These are phyloP conservation scores for Kwoniella bestiolae DNA, from an alignment of 768 basidiomycete genomes.

Conservation along the genomic window DNA sequence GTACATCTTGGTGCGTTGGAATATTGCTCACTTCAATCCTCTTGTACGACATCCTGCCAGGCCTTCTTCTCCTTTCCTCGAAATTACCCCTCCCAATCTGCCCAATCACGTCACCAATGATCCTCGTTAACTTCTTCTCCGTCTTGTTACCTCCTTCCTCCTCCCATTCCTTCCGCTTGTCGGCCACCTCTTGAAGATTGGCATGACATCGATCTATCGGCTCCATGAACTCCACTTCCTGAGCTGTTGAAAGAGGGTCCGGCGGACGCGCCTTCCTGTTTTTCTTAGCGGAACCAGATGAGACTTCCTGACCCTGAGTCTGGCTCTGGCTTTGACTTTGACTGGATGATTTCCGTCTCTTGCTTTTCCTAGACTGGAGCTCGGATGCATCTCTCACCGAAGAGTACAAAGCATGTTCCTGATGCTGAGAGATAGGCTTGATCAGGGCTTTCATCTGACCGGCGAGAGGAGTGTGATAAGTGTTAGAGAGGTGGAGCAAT, in stretches of 20 bases:
- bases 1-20: background rate
- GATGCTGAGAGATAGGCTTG: background rate
- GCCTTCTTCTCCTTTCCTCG: constrained; percentile 13
- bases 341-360: background rate
- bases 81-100: constrained; percentile 30
- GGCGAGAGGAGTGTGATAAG: constrained; percentile 5
- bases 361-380: background rate
- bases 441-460: background rate
- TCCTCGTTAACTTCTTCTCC: constrained; percentile 17
- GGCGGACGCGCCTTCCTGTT: background rate
- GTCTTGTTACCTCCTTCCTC: background rate
- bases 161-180: constrained; percentile 9
- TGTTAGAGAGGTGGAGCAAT: constrained; percentile 21
- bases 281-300: background rate
- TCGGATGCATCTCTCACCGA: background rate
- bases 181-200: background rate
- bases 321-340: background rate
- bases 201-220: background rate
- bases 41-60: constrained; percentile 23
- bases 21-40: constrained; percentile 24
- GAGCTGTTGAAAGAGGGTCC: background rate
- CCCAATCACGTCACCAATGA: constrained; percentile 28
- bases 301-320: background rate
- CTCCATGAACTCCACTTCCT: background rate
- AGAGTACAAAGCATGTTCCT: background rate